Conservation (phyloP, 2,329 filamentous ascomycete genomes). For the Stylonectria norvegica region DNA sequence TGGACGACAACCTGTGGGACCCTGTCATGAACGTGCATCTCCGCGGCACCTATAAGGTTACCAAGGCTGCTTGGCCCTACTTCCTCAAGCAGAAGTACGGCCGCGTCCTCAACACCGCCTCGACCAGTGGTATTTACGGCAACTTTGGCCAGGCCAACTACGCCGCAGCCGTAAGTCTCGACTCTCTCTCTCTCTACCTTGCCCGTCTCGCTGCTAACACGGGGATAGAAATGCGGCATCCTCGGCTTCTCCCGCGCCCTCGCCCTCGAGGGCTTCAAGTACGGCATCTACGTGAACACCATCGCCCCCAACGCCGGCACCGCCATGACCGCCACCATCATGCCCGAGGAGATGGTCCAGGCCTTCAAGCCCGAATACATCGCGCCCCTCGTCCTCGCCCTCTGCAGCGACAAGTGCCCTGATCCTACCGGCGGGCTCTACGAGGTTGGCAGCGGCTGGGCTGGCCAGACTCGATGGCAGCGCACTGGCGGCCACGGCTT, state of each 20-base stretch:
- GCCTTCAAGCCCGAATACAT: conserved; percentile 99
- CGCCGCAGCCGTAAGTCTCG: conserved; percentile 68
- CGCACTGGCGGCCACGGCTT: conserved; percentile 85
- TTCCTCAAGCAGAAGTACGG: conserved; percentile 99
- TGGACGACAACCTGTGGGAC: conserved; percentile 93
- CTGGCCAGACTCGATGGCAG: conserved; percentile 90
- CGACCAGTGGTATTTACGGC: conserved; percentile 95
- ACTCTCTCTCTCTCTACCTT: background rate
- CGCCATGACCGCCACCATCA: conserved; percentile 86
- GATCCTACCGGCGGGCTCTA: conserved; percentile 83
- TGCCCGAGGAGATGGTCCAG: conserved; percentile 97
- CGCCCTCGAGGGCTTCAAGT: conserved; percentile 88
- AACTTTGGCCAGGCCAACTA: conserved; percentile 99
- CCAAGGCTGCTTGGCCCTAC: conserved; percentile 96
- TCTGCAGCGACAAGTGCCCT: conserved; percentile 82
- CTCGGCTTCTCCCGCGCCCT: conserved; percentile 92
- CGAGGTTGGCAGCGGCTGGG: conserved; percentile 94
- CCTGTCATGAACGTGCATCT: conserved; percentile 90
- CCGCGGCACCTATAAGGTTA: conserved; percentile 91
- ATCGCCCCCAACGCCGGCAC: conserved; percentile 98
- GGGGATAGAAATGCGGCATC: conserved; percentile 79
- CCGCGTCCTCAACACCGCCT: conserved; percentile 93
- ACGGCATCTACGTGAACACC: conserved; percentile 98
- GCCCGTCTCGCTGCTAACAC: conserved; percentile 14
- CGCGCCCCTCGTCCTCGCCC: conserved; percentile 83